Base-by-base conservation (phyloP, 176 grass and related monocot genomes). In the Triticum turgidum region DNA sequence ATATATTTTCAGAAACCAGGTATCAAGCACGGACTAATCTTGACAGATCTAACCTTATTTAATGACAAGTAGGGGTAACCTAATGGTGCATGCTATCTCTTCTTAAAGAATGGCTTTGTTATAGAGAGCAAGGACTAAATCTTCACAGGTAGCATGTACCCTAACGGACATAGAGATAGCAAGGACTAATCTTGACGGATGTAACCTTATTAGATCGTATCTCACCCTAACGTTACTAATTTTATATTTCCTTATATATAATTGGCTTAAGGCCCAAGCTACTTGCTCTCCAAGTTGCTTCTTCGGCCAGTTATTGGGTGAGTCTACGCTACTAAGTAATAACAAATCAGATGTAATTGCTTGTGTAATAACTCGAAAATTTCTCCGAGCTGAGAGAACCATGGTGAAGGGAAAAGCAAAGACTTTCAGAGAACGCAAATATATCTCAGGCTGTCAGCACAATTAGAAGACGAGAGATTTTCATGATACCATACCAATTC, bases 401-500 rank as follows among this genome's bases (percentile, higher is more conserved):
- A 11, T 14, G 45, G 11, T 69, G 44, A 29, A 70, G 30, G 45
- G 45, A 82, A 82, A 70, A 80, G 22, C 56, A 18, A 42, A 79
- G 37, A 88, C 10, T 79, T 79, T 54, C 56, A 30, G 82, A 70
- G 17, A 52, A 64, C 27, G 81, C 47, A 49, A 66, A 88, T 75
- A 80, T 44, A 56, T 84, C 41, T 66, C 24, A 80, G 6, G 44
- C 41, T 80, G 17, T 79, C 61, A 30, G 59, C 15, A 56, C 56
- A 41, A 22, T 22, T 12, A 78, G 32, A 87, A 73, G 42, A 89
- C 83, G 78, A 83, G 51, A 54, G 14, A 54, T 54, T 66, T 79
- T 54, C 10, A 69, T 34, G 20, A 71, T 39, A 92, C 24, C 86
- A 88, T 98, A 98, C 96, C 96, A 91, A 80, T 80, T 79, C 80